These are phyloP conservation scores for Blepharisma japonicum DNA, from an alignment of 73 alveolate genomes.

Conservation along the genomic window DNA sequence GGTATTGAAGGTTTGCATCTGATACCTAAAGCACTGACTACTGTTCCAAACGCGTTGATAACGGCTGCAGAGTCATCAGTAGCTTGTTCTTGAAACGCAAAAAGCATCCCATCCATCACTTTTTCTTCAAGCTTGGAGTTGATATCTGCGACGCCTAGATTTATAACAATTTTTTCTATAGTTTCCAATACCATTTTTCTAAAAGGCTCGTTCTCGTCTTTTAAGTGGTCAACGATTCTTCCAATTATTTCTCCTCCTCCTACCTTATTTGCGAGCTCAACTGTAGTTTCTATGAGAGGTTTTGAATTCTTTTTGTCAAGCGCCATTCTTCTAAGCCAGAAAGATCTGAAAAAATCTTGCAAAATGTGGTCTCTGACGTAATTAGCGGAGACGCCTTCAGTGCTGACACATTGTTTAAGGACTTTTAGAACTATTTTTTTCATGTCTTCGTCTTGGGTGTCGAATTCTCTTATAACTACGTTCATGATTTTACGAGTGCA, in stretches of 20 bases:
- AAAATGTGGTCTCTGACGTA: conserved; percentile 88
- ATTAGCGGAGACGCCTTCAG: conserved; percentile 96
- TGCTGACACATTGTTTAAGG: conserved; percentile 96
- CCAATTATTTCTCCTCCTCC: conserved; percentile 95
- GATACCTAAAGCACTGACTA: conserved; percentile 97
- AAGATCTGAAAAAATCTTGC: conserved; percentile 48
- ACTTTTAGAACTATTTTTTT: conserved; percentile 94
- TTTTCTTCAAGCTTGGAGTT: conserved; percentile 94
- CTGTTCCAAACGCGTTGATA: conserved; percentile 98
- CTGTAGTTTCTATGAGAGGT: conserved; percentile 98
- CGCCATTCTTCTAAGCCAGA: conserved; percentile 92
- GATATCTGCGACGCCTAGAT: conserved; percentile 97
- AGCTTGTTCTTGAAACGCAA: conserved; percentile 95
- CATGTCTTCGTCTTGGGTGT: conserved; percentile 98
- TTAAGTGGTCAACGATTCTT: conserved; percentile 87
- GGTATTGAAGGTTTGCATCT: conserved; percentile 97
- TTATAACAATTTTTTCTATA: conserved; percentile 92
- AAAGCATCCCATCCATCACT: conserved; percentile 97
- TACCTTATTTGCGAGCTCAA: conserved; percentile 98
- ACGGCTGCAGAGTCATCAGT: conserved; percentile 95
- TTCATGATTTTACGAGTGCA: conserved; percentile 90
- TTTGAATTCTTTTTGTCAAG: conserved; percentile 93
- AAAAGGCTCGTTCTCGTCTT: conserved; percentile 96
- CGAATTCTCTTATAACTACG: conserved; percentile 82
- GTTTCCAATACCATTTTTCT: conserved; percentile 99